These are phyloP conservation scores for Kuraishia hungarica DNA, from an alignment of 805 yeast species.

Conservation along the genomic window DNA sequence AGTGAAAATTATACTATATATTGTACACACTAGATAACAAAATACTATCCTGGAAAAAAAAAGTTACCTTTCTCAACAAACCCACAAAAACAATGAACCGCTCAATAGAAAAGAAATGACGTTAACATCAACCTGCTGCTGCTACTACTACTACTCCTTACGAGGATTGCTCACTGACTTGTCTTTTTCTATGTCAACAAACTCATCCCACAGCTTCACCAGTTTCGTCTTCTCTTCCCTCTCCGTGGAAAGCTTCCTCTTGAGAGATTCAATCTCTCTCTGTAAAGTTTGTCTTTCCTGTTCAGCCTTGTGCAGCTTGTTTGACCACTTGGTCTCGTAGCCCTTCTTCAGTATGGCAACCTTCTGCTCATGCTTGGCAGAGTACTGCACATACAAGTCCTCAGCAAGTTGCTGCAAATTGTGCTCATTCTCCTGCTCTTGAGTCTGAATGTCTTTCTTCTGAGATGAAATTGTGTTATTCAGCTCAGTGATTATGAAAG, in stretches of 20 bases:
- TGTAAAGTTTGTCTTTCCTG: slow-evolving; percentile 34
- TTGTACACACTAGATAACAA: not conserved
- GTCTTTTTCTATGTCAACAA: slow-evolving; percentile 5
- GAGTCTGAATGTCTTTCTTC: slow-evolving; percentile 20
- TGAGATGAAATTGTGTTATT: slow-evolving; percentile 15
- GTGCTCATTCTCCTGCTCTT: slow-evolving; percentile 42
- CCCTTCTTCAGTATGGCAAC: slow-evolving; percentile 53
- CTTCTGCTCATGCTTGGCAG: slow-evolving; percentile 70
- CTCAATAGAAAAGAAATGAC: not conserved
- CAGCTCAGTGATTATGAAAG: slow-evolving; percentile 9
- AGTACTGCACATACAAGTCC: slow-evolving; percentile 63
- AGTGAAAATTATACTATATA: too few relatives aligned
- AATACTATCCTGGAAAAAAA: not conserved
- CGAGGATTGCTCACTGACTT: not conserved
- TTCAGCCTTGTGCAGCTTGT: slow-evolving; percentile 31
- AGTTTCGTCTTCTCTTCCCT: slow-evolving; percentile 50
- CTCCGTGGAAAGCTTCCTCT: slow-evolving; percentile 39
- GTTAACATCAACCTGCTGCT: too few relatives aligned
- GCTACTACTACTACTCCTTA: not conserved
- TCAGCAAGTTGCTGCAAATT: slow-evolving; percentile 57
- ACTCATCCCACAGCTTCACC: slow-evolving; percentile 39
- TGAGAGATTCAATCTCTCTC: slow-evolving; percentile 45
- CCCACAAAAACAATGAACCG: not conserved
- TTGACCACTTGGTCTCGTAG: slow-evolving; percentile 44
- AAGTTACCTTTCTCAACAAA: not conserved